Evolutionary conservation across 176 grass and related monocot species (phyloP).

Genomic region (Musa schizocarpa): DNA sequence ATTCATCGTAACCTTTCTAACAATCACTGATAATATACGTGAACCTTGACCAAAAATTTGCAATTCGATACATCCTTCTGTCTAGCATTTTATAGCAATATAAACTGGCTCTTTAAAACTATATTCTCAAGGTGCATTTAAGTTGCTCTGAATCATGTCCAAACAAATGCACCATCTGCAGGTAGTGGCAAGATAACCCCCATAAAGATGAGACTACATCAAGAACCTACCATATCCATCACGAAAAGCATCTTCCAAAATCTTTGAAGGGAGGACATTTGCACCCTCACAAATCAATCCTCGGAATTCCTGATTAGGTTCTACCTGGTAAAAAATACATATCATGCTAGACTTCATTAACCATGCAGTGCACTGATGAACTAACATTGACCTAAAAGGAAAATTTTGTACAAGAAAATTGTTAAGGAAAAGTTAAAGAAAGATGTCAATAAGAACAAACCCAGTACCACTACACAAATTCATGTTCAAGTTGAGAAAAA

Average conservation of each 20-base stretch:
- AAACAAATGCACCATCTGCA: neutral
- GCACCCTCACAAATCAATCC: conserved; percentile 86
- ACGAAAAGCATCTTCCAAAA: conserved; percentile 67
- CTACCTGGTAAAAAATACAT: conserved; percentile 50
- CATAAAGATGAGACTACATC: neutral
- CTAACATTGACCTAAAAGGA: neutral
- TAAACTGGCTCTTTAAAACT: neutral
- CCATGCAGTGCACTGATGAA: neutral
- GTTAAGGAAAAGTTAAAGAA: neutral
- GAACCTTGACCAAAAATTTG: neutral
- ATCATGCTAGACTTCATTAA: neutral
- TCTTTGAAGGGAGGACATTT: conserved; percentile 85
- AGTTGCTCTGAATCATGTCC: neutral
- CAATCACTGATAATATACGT: neutral
- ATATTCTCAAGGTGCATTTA: neutral
- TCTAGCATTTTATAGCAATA: neutral
- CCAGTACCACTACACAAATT: neutral
- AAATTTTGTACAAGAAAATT: neutral
- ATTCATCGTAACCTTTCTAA: neutral
- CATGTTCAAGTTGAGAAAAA: neutral
- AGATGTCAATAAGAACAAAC: neutral
- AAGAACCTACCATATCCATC: conserved; percentile 50
- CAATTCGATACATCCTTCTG: neutral
- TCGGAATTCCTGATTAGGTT: conserved; percentile 92
- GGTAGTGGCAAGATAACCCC: neutral